Evolutionary conservation across 2,329 filamentous ascomycete species (phyloP).

Genomic region (Beauveria medogensis): DNA sequence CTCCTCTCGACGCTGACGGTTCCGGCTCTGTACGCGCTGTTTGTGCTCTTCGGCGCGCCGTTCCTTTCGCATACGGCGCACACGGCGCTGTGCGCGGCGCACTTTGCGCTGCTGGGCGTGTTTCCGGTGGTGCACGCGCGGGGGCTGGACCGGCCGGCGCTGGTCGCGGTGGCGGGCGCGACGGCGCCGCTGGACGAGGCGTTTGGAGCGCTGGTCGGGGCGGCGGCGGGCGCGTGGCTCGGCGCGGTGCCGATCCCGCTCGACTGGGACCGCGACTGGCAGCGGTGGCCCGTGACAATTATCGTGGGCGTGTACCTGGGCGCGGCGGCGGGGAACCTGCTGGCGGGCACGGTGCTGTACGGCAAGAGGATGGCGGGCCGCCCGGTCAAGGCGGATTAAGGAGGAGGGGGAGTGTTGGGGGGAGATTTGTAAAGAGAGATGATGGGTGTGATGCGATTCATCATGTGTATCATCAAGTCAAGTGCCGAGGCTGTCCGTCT

Average conservation of each 20-base stretch:
- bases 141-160: constrained; percentile 64
- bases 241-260: constrained; percentile 92
- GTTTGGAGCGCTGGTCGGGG: constrained; percentile 74
- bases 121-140: constrained; percentile 81
- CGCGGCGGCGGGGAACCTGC: constrained; percentile 60
- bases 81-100: constrained; percentile 71
- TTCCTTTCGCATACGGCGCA: constrained; percentile 71
- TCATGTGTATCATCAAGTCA: neutral
- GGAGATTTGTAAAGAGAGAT: neutral
- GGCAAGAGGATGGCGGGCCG: constrained; percentile 32
- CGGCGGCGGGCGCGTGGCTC: constrained; percentile 76
- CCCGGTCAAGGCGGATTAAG: constrained; percentile 22
- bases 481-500: neutral
- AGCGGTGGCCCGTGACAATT: constrained; percentile 94
- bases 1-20: constrained; percentile 63
- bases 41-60: constrained; percentile 88
- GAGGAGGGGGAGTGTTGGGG: neutral
- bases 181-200: constrained; percentile 71
- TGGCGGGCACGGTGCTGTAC: constrained; percentile 45
- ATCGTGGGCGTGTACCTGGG: constrained; percentile 75
- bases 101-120: constrained; percentile 70
- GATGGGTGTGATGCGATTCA: neutral
- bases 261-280: constrained; percentile 99
- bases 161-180: constrained; percentile 61
- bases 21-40: constrained; percentile 50